Evolutionary conservation across 495 filamentous ascomycete genomes (phyloP).

Genomic region (Venustampulla echinocandica): DNA sequence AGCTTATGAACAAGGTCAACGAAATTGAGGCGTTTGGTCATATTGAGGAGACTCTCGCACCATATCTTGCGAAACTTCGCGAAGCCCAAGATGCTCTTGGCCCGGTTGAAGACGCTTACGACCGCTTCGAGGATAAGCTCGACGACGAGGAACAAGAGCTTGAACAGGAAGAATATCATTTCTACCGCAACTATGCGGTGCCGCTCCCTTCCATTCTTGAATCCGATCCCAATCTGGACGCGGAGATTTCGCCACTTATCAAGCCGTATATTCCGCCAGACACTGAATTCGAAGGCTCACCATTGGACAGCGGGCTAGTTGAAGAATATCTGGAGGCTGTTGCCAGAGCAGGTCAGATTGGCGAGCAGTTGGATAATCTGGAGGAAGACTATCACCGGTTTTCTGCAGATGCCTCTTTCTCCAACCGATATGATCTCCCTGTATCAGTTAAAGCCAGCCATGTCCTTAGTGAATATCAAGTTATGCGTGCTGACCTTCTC

Average conservation of each 20-base stretch:
- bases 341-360: conserved; percentile 8
- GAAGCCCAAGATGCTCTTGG: conserved; percentile 14
- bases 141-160: conserved; percentile 16
- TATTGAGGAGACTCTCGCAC: background rate
- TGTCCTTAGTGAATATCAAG: conserved; percentile 13
- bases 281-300: conserved; percentile 1
- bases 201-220: background rate
- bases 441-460: conserved; percentile 1
- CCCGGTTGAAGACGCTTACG: conserved; percentile 14
- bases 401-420: conserved; percentile 8
- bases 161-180: conserved; percentile 17
- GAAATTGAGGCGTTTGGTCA: conserved; percentile 7
- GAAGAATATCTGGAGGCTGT: conserved; percentile 12
- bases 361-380: conserved; percentile 10
- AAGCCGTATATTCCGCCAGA: conserved; percentile 8
- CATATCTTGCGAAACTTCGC: conserved; percentile 9
- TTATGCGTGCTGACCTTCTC: conserved; percentile 3
- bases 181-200: conserved; percentile 13
- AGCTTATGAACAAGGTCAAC: conserved; percentile 5
- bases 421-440: conserved; percentile 1
- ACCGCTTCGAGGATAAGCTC: conserved; percentile 11
- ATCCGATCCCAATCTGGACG: conserved; percentile 9
- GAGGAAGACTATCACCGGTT: conserved; percentile 16
- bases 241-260: conserved; percentile 4
- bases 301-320: conserved; percentile 4